phyloP scores from a whole-genome alignment of 2,329 filamentous ascomycete species.

The Phyllosticta citribraziliensis region DNA sequence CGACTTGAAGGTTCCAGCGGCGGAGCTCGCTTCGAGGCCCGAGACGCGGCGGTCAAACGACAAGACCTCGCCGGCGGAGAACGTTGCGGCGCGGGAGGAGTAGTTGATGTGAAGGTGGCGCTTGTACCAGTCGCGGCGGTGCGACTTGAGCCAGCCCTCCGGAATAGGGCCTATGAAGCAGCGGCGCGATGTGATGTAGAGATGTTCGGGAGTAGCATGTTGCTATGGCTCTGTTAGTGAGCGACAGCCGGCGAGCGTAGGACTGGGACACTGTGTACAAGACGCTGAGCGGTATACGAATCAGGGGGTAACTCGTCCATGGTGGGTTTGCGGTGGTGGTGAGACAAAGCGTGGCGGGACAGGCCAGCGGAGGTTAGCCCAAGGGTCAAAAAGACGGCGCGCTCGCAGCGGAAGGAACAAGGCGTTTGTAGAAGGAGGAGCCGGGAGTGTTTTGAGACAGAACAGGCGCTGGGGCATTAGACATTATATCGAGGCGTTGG shows the following conservation, averaged over 20 bases:
- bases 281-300: slow-evolving; percentile 45
- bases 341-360: slow-evolving; percentile 1
- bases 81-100: slow-evolving; percentile 38
- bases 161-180: slow-evolving; percentile 58
- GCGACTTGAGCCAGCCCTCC: slow-evolving; percentile 53
- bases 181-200: slow-evolving; percentile 51
- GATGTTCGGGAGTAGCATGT: slow-evolving; percentile 51
- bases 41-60: slow-evolving; percentile 34
- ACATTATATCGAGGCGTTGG: background rate
- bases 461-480: background rate
- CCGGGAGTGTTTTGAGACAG: background rate
- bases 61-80: slow-evolving; percentile 38
- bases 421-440: background rate
- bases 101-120: slow-evolving; percentile 37
- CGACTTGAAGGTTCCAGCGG: slow-evolving; percentile 24
- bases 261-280: slow-evolving; percentile 30
- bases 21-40: slow-evolving; percentile 31
- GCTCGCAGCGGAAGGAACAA: background rate
- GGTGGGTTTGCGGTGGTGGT: background rate
- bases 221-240: slow-evolving; percentile 30
- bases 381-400: background rate
- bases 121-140: slow-evolving; percentile 55
- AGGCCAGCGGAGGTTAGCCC: background rate
- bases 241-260: background rate
- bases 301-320: slow-evolving; percentile 20